Evolutionary conservation across 2,329 filamentous ascomycete species (phyloP).

Genomic region (Fusarium sp.): DNA sequence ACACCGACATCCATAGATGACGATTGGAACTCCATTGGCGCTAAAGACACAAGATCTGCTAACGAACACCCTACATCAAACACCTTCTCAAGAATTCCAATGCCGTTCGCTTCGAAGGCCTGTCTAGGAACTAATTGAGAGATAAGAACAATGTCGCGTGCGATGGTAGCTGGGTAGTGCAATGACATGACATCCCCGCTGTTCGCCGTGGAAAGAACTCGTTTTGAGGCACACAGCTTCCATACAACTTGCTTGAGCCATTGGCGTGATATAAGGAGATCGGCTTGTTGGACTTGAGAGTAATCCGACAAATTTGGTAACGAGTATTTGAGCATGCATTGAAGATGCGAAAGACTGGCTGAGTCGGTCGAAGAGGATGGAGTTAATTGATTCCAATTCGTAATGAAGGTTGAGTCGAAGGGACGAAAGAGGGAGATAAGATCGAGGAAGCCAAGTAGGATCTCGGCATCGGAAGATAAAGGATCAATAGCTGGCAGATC

Average conservation of each 20-base stretch:
- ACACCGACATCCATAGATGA: slow-evolving; percentile 22
- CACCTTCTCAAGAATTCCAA: slow-evolving; percentile 51
- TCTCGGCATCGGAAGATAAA: slow-evolving; percentile 38
- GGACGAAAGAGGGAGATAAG: slow-evolving; percentile 46
- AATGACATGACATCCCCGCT: slow-evolving; percentile 46
- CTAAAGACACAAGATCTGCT: slow-evolving; percentile 38
- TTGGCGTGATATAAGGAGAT: slow-evolving; percentile 44
- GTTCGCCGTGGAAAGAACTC: slow-evolving; percentile 17
- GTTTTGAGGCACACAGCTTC: slow-evolving; percentile 46
- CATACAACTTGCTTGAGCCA: slow-evolving; percentile 48
- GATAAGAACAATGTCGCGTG: slow-evolving; percentile 43
- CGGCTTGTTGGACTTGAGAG: slow-evolving; percentile 40
- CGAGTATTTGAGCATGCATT: slow-evolving; percentile 20
- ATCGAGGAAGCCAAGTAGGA: slow-evolving; percentile 50
- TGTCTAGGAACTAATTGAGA: slow-evolving; percentile 38
- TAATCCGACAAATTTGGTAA: slow-evolving; percentile 16
- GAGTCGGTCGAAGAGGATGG: slow-evolving; percentile 3
- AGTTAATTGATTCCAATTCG: slow-evolving; percentile 45
- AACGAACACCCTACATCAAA: slow-evolving; percentile 52
- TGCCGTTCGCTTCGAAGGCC: slow-evolving; percentile 51
- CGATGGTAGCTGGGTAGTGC: slow-evolving; percentile 43
- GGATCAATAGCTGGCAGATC: slow-evolving; percentile 38
- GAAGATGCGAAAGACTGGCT: slow-evolving; percentile 11
- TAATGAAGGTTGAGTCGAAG: slow-evolving; percentile 47
- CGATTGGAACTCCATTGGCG: accelerated